phyloP scores from a whole-genome alignment of 1,284 basidiomycete species.

The Xanthoconium separans region DNA sequence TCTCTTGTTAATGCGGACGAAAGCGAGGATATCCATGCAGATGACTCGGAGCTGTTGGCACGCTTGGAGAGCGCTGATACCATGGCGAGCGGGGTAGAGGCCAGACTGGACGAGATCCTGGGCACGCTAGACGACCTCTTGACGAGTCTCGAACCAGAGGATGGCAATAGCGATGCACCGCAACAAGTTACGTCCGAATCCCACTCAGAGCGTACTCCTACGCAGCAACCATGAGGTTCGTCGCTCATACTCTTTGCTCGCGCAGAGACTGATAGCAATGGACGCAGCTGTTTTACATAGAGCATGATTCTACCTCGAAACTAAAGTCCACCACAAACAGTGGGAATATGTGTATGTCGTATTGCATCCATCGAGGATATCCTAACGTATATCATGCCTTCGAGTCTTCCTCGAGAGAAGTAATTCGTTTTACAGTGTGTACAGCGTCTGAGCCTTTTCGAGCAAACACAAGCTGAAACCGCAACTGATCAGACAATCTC shows the following conservation, averaged over 20 bases:
- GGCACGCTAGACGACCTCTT: conserved; percentile 55
- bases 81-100: conserved; percentile 56
- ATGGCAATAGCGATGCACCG: background rate
- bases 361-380: conserved; percentile 28
- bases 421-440: conserved; percentile 71
- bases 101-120: conserved; percentile 55
- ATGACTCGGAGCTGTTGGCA: conserved; percentile 47
- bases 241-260: background rate
- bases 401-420: conserved; percentile 20
- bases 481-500: conserved; percentile 3
- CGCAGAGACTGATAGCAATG: background rate
- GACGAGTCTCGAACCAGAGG: conserved; percentile 38
- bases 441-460: conserved; percentile 72
- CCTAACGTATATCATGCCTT: conserved; percentile 23
- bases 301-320: conserved; percentile 19
- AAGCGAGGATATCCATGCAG: conserved; percentile 32
- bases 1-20: conserved; percentile 39
- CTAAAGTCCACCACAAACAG: conserved; percentile 6
- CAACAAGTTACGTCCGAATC: conserved; percentile 5
- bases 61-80: conserved; percentile 53
- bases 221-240: conserved; percentile 18
- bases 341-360: conserved; percentile 12
- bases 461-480: conserved; percentile 71
- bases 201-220: background rate
- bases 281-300: background rate